Conservation (phyloP, 1,284 basidiomycete species). For the Heterobasidion occidentale region DNA sequence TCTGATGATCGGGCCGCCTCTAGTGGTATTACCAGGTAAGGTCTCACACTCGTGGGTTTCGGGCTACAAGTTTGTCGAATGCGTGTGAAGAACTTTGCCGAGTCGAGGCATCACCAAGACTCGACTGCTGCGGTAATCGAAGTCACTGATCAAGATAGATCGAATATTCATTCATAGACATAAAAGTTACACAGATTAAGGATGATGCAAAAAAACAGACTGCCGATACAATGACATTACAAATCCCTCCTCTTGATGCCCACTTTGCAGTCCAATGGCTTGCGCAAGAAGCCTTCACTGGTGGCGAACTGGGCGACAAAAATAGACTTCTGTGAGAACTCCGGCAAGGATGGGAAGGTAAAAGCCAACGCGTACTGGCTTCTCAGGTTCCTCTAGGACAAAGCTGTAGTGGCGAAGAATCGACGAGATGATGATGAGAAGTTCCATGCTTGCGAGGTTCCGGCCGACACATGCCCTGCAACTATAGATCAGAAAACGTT, state of each 20-base stretch:
- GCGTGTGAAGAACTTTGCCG: not conserved
- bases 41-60: conserved; percentile 1
- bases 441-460: conserved; percentile 70
- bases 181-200: not conserved
- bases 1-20: not conserved
- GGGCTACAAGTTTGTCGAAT: not conserved
- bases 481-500: not conserved
- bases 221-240: conserved; percentile 5
- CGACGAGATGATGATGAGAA: conserved; percentile 68
- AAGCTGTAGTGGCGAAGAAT: conserved; percentile 69
- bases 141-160: not conserved
- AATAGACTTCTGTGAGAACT: conserved; percentile 5
- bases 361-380: conserved; percentile 36
- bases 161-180: not conserved
- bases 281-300: conserved; percentile 73
- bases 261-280: conserved; percentile 59
- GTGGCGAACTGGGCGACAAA: conserved; percentile 44
- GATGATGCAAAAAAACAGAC: not conserved
- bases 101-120: not conserved
- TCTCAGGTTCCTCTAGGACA: conserved; percentile 47
- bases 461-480: conserved; percentile 64
- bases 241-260: conserved; percentile 53
- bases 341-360: not conserved
- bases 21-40: not conserved
- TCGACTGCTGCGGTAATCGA: not conserved